These are phyloP conservation scores for Xylaria sp. DNA, from an alignment of 2,329 filamentous ascomycete genomes.

Conservation along the genomic window DNA sequence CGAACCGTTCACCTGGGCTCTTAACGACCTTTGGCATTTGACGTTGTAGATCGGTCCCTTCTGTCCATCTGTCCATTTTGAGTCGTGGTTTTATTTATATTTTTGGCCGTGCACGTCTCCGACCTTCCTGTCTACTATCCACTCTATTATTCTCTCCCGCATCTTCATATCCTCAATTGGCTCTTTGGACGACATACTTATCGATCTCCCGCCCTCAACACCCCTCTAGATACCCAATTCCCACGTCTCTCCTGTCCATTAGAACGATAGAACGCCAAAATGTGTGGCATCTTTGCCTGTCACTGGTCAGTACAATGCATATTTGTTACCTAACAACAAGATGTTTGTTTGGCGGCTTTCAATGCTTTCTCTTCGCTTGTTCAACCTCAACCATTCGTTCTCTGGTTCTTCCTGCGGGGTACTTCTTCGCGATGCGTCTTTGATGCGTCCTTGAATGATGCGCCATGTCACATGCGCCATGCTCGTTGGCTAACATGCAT, in stretches of 20 bases:
- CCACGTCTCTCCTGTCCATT: background rate
- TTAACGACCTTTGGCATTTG: too few relatives aligned
- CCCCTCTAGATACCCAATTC: too few relatives aligned
- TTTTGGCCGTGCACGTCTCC: too few relatives aligned
- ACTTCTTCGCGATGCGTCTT: background rate
- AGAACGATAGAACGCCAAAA: conserved; percentile 41
- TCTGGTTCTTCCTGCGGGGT: conserved; percentile 25
- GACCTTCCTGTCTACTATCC: too few relatives aligned
- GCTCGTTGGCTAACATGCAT: conserved; percentile 13
- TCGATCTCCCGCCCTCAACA: too few relatives aligned
- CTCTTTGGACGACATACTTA: too few relatives aligned
- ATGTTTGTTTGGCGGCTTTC: background rate
- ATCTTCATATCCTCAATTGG: too few relatives aligned
- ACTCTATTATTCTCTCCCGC: too few relatives aligned
- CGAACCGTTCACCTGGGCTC: conserved; percentile 3
- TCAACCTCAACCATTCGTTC: background rate
- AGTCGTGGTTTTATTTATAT: background rate
- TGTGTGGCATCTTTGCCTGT: conserved; percentile 98
- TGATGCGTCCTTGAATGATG: background rate
- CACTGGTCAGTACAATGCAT: conserved; percentile 63
- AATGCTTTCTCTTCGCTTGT: background rate
- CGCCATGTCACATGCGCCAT: conserved; percentile 1
- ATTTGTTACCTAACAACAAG: background rate
- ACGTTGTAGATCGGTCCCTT: background rate
- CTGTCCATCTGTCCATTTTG: background rate